These are phyloP conservation scores for Arabidopsis suecica DNA, from an alignment of 345 rosid species.

Conservation along the genomic window DNA sequence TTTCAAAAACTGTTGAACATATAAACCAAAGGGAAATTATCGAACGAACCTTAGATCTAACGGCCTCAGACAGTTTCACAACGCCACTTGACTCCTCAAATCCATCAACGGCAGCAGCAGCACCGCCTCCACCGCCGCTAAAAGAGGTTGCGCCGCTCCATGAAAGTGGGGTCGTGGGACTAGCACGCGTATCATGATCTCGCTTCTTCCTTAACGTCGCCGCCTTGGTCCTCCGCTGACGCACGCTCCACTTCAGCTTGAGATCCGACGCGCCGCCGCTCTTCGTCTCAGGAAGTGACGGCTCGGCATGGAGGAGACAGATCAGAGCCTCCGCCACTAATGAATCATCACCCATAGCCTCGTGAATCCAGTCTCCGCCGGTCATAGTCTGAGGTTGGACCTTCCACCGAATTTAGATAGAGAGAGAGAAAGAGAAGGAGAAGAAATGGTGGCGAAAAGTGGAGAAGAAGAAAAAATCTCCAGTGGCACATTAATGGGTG, in stretches of 20 bases:
- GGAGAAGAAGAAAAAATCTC: conserved; percentile 44
- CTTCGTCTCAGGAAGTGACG: conserved; percentile 19
- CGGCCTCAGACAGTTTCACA: conserved; percentile 44
- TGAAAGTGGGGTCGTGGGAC: conserved; percentile 89
- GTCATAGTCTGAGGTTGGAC: conserved; percentile 44
- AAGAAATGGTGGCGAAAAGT: conserved; percentile 43
- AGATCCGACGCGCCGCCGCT: conserved; percentile 40
- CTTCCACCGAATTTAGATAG: conserved; percentile 34
- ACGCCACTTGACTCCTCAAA: conserved; percentile 70
- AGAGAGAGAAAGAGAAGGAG: background rate
- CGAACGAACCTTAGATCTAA: conserved; percentile 84
- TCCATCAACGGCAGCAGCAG: conserved; percentile 49
- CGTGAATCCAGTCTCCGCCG: conserved; percentile 65
- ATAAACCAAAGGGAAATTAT: background rate
- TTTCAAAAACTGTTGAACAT: background rate
- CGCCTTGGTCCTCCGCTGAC: conserved; percentile 70
- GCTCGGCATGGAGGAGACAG: conserved; percentile 51
- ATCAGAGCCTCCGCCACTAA: conserved; percentile 71
- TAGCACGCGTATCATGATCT: conserved; percentile 53
- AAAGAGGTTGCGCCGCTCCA: conserved; percentile 80
- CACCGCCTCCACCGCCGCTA: conserved; percentile 48
- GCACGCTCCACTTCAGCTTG: conserved; percentile 69
- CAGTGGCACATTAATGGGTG: conserved; percentile 44
- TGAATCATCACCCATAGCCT: conserved; percentile 62
- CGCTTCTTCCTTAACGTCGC: conserved; percentile 44